phyloP scores from a whole-genome alignment of 495 filamentous ascomycete genomes.

The Podospora bellae-mahoneyi region DNA sequence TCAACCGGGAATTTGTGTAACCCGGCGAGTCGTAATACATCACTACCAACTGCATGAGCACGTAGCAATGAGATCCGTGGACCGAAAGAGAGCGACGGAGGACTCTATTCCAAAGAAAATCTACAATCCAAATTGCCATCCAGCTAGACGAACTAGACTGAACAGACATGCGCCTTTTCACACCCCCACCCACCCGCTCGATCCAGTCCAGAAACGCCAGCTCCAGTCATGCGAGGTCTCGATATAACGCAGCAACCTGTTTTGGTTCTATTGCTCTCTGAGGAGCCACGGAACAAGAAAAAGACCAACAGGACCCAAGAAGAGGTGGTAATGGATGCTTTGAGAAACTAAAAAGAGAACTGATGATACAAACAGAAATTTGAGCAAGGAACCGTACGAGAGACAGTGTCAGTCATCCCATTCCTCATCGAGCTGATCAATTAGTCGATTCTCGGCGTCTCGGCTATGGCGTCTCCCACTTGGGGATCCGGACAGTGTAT shows the following conservation, averaged over 20 bases:
- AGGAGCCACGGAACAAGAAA: not conserved
- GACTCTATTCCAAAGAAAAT: not conserved
- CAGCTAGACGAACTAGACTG: not conserved
- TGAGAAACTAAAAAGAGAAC: not conserved
- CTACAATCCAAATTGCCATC: not conserved
- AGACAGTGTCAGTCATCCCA: slow-evolving; percentile 56
- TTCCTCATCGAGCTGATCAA: slow-evolving; percentile 95
- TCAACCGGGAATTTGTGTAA: not conserved
- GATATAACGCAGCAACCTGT: not conserved
- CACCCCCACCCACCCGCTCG: not conserved
- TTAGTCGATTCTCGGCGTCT: slow-evolving; percentile 89
- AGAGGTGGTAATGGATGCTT: not conserved
- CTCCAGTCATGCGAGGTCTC: not conserved
- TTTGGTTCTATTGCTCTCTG: not conserved
- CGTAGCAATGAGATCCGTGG: not conserved
- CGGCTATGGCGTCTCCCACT: slow-evolving; percentile 47
- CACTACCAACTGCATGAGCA: not conserved
- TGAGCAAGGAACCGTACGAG: not conserved
- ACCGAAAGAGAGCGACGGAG: not conserved
- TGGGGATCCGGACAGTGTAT: slow-evolving; percentile 49
- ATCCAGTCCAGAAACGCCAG: not conserved
- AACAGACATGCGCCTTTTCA: not conserved
- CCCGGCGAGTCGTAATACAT: not conserved
- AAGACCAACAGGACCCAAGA: not conserved
- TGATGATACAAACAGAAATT: slow-evolving; percentile 2